Evolutionary conservation across 495 filamentous ascomycete species (phyloP), one percentile per base, ranked within the genome.

Genomic region (Penicillium cataractarum): DNA sequence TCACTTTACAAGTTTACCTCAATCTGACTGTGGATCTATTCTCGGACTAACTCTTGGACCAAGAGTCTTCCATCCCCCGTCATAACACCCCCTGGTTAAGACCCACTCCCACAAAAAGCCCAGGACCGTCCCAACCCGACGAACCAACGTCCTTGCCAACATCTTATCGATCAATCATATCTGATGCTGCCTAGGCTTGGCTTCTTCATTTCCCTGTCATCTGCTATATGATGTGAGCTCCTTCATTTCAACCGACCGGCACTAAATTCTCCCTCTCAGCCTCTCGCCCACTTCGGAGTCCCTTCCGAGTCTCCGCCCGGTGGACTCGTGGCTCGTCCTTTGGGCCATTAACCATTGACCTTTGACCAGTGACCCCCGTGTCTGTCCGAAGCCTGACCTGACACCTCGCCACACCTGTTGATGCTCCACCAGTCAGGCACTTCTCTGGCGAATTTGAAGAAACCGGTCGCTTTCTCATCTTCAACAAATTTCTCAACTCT

Each of bases 111-210:
- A 46, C 19, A 46, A 57, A 48, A 33, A 22, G n/a, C 42, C 40
- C 55, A 57, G 26, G 40, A 40, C 33, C 29, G 26, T n/a, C n/a
- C 1, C 4, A 5, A 24, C 29, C 31, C 49, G 26, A 62, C 62
- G 57, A 63, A 61, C 44, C 67, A 63, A 48, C 24, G 51, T 52
- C 54, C 48, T 22, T 26, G 27, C 39, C 55, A 58, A 3, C 57
- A 71, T 71, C 69, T 70, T 72, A 73, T 68, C 65, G 62, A 69
- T 65, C 62, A 60, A 64, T 64, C 66, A 65, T 60, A 68, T 71
- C 69, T 66, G 66, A 66, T 68, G 4, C 51, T 54, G 12, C 32
- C 15, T 17, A 15, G 49, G 2, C 49, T 52, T 52, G 49, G 49
- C 49, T 17, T 52, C 15, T 15, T 32, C 31, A n/a, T 51, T 2